A percentile compares a stretch with the other conserved stretches of the same genome.
Evolutionary conservation across 768 basidiomycete species (phyloP).

Genomic region (Podaxis sp.): DNA sequence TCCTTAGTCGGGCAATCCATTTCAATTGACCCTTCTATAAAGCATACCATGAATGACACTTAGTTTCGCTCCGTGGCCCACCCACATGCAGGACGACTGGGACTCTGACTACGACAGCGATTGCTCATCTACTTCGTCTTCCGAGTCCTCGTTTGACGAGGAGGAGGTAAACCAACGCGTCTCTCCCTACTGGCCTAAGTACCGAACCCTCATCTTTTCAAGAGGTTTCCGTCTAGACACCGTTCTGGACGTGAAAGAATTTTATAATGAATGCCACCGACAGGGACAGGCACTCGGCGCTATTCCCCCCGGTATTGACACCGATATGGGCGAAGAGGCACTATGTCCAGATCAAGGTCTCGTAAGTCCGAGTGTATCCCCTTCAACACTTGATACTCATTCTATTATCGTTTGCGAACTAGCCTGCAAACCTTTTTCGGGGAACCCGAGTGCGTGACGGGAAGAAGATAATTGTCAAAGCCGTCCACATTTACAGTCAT

Average conservation of each 20-base stretch:
- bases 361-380: conserved; percentile 35
- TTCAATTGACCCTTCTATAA: conserved; percentile 9
- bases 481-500: conserved; percentile 57
- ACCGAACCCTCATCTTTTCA: conserved; percentile 39
- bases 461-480: conserved; percentile 58
- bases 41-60: conserved; percentile 15
- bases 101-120: conserved; percentile 23
- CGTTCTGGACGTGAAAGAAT: conserved; percentile 57
- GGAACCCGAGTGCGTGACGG: conserved; percentile 51
- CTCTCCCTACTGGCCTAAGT: conserved; percentile 58
- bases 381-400: conserved; percentile 9
- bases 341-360: conserved; percentile 71
- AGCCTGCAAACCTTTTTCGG: conserved; percentile 74
- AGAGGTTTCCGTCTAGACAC: conserved; percentile 67
- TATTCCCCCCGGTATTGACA: conserved; percentile 22
- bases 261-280: conserved; percentile 31
- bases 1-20: conserved; percentile 14
- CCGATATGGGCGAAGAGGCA: conserved; percentile 44
- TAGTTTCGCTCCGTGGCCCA: conserved; percentile 4
- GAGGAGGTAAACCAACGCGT: conserved; percentile 59
- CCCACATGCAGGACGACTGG: conserved; percentile 19
- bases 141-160: conserved; percentile 48
- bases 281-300: conserved; percentile 25
- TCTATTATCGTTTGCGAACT: not conserved
- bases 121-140: conserved; percentile 37